Evolutionary conservation across 768 basidiomycete genomes (phyloP).

Genomic region (Vishniacozyma victoriae): DNA sequence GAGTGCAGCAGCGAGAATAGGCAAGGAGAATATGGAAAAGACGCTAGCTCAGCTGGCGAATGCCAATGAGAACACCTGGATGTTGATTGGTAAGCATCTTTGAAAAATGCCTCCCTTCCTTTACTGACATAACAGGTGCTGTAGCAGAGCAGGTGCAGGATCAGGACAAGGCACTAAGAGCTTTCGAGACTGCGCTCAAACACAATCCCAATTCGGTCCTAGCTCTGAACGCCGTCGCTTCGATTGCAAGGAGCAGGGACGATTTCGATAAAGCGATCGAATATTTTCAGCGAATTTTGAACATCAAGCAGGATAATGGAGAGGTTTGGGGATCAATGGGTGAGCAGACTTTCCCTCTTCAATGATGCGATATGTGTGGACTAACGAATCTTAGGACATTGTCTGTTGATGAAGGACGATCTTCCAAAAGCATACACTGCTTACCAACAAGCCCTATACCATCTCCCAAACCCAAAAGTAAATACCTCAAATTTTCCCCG

Average conservation of each 20-base stretch:
- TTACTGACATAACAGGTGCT: conserved; percentile 58
- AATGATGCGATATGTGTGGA: background rate
- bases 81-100: conserved; percentile 67
- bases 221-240: conserved; percentile 88
- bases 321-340: conserved; percentile 98
- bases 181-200: conserved; percentile 91
- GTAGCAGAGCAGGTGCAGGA: conserved; percentile 91
- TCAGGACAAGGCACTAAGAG: conserved; percentile 81
- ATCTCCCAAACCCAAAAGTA: conserved; percentile 91
- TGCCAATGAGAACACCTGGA: conserved; percentile 93
- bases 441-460: conserved; percentile 95
- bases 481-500: conserved; percentile 9
- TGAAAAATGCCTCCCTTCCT: background rate
- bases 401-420: conserved; percentile 98
- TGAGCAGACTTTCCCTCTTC: conserved; percentile 26
- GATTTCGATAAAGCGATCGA: conserved; percentile 97
- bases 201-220: conserved; percentile 88
- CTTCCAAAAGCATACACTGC: conserved; percentile 97
- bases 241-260: conserved; percentile 94
- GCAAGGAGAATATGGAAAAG: conserved; percentile 36
- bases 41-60: conserved; percentile 58
- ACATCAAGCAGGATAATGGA: conserved; percentile 89
- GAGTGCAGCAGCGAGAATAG: conserved; percentile 16
- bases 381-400: conserved; percentile 67
- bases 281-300: conserved; percentile 87